Conservation (phyloP, 2,329 filamentous ascomycete species). For the Fusarium succisae region DNA sequence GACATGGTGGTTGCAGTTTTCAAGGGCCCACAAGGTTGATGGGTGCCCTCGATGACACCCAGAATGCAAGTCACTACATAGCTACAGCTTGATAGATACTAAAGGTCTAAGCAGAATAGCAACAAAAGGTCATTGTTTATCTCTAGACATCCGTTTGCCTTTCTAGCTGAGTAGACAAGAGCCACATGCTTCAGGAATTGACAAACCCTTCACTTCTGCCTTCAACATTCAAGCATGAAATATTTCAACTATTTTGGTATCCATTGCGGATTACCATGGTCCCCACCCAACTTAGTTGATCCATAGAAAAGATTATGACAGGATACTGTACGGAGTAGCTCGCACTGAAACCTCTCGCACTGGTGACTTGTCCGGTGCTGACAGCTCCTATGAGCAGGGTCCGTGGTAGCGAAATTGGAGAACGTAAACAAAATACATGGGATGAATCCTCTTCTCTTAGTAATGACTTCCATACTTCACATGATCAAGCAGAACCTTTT, state of each 20-base stretch:
- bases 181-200: not conserved
- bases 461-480: not conserved
- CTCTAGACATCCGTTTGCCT: not conserved
- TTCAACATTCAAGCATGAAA: not conserved
- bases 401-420: conserved; percentile 5
- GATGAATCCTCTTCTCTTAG: not conserved
- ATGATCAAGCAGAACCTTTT: not conserved
- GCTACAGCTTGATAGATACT: conserved; percentile 5
- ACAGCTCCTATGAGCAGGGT: conserved; percentile 15
- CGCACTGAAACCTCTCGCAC: not conserved
- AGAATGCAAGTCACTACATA: conserved; percentile 10
- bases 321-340: not conserved
- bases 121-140: not conserved
- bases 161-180: not conserved
- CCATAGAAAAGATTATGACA: not conserved
- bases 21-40: conserved; percentile 17
- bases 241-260: conserved; percentile 10
- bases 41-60: not conserved
- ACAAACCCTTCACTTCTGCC: not conserved
- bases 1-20: not conserved
- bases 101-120: not conserved
- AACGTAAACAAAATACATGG: not conserved
- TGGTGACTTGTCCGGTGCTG: not conserved
- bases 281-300: not conserved
- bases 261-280: not conserved